Evolutionary conservation across 345 rosid species (phyloP).

Genomic region (Euphorbia pulcherrima): DNA sequence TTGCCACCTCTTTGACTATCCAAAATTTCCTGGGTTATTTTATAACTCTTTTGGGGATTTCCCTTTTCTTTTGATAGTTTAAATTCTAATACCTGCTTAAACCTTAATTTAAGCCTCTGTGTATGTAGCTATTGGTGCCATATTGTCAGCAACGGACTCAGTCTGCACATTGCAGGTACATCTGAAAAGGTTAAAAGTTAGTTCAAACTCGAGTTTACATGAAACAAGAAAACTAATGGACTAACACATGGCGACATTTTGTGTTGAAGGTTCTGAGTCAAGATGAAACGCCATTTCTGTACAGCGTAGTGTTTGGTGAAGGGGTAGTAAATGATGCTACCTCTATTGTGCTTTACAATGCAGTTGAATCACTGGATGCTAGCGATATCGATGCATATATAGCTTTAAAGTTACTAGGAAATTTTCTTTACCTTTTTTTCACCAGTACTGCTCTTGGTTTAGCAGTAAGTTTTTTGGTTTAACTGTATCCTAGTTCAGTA

Average conservation of each 20-base stretch:
- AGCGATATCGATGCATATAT: constrained; percentile 30
- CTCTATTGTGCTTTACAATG: constrained; percentile 65
- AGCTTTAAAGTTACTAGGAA: constrained; percentile 45
- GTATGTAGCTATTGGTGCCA: constrained; percentile 63
- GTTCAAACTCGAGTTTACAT: not conserved
- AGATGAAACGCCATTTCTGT: constrained; percentile 76
- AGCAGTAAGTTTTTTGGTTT: constrained; percentile 40
- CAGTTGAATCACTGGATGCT: constrained; percentile 51
- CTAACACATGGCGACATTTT: constrained; percentile 6
- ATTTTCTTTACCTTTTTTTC: constrained; percentile 62
- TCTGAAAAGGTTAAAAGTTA: not conserved
- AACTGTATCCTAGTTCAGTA: not conserved
- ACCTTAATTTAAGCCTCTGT: not conserved
- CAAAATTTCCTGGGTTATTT: constrained; percentile 49
- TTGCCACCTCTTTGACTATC: constrained; percentile 34
- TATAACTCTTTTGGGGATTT: not conserved
- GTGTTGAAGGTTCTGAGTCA: constrained; percentile 58
- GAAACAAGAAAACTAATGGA: not conserved
- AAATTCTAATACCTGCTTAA: not conserved
- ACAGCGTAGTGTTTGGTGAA: constrained; percentile 68
- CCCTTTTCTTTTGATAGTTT: not conserved
- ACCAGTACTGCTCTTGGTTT: constrained; percentile 57
- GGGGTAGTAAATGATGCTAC: constrained; percentile 85
- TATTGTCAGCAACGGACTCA: constrained; percentile 70
- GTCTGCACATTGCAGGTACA: constrained; percentile 74